Percentiles rank a stretch among this genome's conserved stretches.
Conservation (phyloP, 1,284 basidiomycete genomes). For the Ustilago crameri region DNA sequence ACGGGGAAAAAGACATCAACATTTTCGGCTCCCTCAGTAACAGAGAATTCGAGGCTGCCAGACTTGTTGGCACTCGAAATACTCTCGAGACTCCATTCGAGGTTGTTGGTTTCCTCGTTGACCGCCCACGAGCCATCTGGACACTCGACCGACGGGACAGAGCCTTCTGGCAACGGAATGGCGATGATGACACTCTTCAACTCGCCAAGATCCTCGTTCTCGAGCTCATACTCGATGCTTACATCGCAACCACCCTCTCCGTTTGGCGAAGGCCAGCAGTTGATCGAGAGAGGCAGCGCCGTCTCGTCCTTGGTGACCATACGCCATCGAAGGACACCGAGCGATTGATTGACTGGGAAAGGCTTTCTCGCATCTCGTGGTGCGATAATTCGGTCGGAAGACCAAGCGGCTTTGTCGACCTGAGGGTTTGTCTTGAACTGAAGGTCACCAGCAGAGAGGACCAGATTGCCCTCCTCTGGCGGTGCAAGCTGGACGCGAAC, state of each 20-base stretch:
- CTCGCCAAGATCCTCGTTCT: slow-evolving; percentile 73
- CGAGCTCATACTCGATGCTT: slow-evolving; percentile 96
- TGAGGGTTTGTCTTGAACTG: slow-evolving; percentile 97
- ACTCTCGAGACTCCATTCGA: slow-evolving; percentile 82
- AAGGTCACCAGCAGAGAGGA: slow-evolving; percentile 76
- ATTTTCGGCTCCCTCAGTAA: slow-evolving; percentile 79
- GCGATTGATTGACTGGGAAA: slow-evolving; percentile 86
- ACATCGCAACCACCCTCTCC: slow-evolving; percentile 83
- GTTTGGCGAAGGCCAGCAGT: slow-evolving; percentile 92
- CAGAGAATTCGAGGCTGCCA: slow-evolving; percentile 81
- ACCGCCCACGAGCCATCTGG: slow-evolving; percentile 83
- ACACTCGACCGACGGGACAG: slow-evolving; percentile 78
- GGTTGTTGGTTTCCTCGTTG: slow-evolving; percentile 79
- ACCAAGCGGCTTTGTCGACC: slow-evolving; percentile 84
- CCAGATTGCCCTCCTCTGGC: slow-evolving; percentile 71
- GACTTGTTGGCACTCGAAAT: slow-evolving; percentile 72
- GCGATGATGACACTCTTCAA: slow-evolving; percentile 87
- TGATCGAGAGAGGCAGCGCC: slow-evolving; percentile 88
- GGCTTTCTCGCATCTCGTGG: slow-evolving; percentile 83
- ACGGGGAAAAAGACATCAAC: slow-evolving; percentile 91
- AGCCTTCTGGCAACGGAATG: slow-evolving; percentile 88
- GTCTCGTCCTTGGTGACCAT: slow-evolving; percentile 91
- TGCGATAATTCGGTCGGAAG: slow-evolving; percentile 76
- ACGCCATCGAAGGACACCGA: slow-evolving; percentile 87
- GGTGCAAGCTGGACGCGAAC: slow-evolving; percentile 78